Base-by-base conservation (phyloP, 1,139 yeast species). In the Suhomyces wounanorum region DNA sequence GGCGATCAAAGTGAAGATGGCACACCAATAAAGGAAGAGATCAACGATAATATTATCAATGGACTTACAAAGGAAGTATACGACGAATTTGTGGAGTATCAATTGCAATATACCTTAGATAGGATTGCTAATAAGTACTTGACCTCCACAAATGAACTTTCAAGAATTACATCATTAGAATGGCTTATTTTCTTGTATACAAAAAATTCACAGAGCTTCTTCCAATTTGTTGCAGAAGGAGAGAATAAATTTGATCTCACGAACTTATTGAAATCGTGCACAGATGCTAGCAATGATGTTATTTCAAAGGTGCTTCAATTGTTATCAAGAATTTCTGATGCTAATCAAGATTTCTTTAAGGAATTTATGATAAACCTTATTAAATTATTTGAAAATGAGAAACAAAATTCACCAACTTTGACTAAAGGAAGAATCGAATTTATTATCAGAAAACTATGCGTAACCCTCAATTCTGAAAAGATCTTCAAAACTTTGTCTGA, bases 101-200 rank as follows among this genome's bases (percentile, higher is more conserved):
- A 76, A 48, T 64, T 77, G 47, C 66, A 68, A 8, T 59, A 62
- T 14, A 73, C 78, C 0, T 63, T 76, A 40, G 66, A 67, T 31
- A 65, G 67, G 1, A 72, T 75, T 11, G 68, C 71, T 61, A 62
- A 66, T 40, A 78, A 74, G 55, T 75, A 74, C 52, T 63, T 73
- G 26, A 66, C 68, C 31, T 67, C 71, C 11, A 54, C 66, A 51
- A 87, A 89, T 59, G 96, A 90, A 56, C 83, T 86, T 35, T 89
- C 97, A 0, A 77, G 95, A 56, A 79, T 91, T 17, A 91, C 96
- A 0, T 88, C 96, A 17, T 73, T 95, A 43, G 97, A 92, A 58
- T 95, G 99, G 99, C 75, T 95, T 36, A 85, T 86, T 25, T 84
- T 90, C 78, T 75, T 95, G 43, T 95, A 92, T 62, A 79, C 84